phyloP scores from a whole-genome alignment of 1,284 basidiomycete genomes.

The Singerocomus rubriflavus region DNA sequence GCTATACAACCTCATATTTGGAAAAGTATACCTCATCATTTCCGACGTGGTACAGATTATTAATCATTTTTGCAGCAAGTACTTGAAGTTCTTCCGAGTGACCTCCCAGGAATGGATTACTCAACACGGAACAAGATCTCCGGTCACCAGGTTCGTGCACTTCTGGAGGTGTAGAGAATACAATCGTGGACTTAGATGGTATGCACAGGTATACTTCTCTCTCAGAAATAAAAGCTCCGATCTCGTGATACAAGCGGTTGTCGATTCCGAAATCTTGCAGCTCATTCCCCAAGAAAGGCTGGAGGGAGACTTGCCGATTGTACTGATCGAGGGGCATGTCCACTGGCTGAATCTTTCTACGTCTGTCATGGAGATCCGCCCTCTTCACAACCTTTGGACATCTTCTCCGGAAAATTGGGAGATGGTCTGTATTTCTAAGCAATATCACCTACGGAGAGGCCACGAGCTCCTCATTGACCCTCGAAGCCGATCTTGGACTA shows the following conservation, averaged over 20 bases:
- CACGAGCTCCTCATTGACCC: background rate
- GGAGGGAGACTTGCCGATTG: conserved; percentile 36
- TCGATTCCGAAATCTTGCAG: conserved; percentile 23
- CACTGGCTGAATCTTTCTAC: conserved; percentile 41
- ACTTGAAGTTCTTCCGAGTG: conserved; percentile 36
- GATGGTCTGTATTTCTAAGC: background rate
- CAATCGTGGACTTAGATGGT: background rate
- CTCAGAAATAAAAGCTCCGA: background rate
- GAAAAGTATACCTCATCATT: conserved; percentile 18
- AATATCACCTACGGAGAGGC: background rate
- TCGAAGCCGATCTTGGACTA: background rate
- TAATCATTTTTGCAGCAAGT: conserved; percentile 28
- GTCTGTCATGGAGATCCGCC: conserved; percentile 38
- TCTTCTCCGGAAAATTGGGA: conserved; percentile 20
- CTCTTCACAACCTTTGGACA: conserved; percentile 27
- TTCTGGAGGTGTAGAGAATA: background rate
- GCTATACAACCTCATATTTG: conserved; percentile 34
- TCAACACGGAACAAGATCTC: conserved; percentile 26
- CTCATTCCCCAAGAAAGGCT: conserved; percentile 38
- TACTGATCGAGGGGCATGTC: conserved; percentile 32
- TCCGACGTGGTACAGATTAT: background rate
- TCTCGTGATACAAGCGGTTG: background rate
- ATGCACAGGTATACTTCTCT: conserved; percentile 31
- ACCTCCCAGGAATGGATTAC: conserved; percentile 38
- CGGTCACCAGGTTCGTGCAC: conserved; percentile 21